Evolutionary conservation across 352 stramenopile genomes (phyloP), one percentile per base, ranked within the genome.

Genomic region (Globisporangium takayamanum): DNA sequence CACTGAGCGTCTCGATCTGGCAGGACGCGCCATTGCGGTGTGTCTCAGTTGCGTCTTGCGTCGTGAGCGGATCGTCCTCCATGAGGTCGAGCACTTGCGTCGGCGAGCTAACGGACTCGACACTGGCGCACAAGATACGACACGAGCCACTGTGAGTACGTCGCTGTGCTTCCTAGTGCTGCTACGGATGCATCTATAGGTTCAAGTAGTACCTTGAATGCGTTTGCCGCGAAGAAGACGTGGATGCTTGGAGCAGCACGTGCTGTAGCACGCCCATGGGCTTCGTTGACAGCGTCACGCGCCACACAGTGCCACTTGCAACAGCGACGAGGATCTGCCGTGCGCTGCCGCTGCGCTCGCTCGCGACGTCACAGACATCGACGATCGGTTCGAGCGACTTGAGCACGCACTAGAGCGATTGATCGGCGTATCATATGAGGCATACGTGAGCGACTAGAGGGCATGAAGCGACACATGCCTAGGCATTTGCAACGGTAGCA

Each of bases 261-360:
- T 61, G 59, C 20, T 63, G 53, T 41, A 62, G 42, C 15, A 36
- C 59, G 6, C 48, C 41, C 11, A 55, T 25, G 2, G 37, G 39
- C 33, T 55, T 44, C 22, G 16, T 36, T 1, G 75, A 64, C 10
- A 83, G 53, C n/a, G 59, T 74, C 46, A 83, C 74, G 7, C 78
- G 36, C 76, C 78, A 89, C 42, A 89, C 45, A 16, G 61, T 65
- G 15, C 80, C 80, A 46, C 81, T 72, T 18, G 53, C 62, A 1
- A 59, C 57, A 1, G 73, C 62, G 8, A 88, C 57, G 6, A 85
- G 49, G 0, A 88, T 18, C 45, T 69, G 54, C 16, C 44, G 39
- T 20, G 25, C 41, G 14, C 18, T 44, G 30, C 25, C 33, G 22
- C 30, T 22, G 45, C 42, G 16, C 30, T 46, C 26, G 57, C 1